These are phyloP conservation scores for Pichia sp. DNA, from an alignment of 1,139 yeast genomes.

Conservation along the genomic window DNA sequence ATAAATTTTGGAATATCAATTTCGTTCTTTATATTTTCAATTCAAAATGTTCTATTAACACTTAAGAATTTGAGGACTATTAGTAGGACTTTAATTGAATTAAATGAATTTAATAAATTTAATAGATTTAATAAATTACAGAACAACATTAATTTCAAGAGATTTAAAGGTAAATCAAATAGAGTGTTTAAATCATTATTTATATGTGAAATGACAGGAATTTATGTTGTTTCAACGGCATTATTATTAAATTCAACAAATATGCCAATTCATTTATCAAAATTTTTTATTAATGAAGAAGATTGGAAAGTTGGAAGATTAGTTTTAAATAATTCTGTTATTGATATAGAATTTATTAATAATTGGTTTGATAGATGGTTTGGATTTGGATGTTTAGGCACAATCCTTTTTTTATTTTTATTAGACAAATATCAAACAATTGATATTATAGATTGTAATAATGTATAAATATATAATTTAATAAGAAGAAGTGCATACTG, in stretches of 20 bases:
- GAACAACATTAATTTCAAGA: no score
- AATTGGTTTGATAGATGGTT: slow-evolving; percentile 76
- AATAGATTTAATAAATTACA: slow-evolving; percentile 16
- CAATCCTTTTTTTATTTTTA: slow-evolving; percentile 38
- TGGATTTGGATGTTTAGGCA: slow-evolving; percentile 48
- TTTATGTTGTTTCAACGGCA: slow-evolving; percentile 77
- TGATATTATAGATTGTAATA: neutral
- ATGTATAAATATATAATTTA: no score
- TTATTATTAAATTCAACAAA: slow-evolving; percentile 63
- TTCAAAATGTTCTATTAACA: slow-evolving; percentile 56
- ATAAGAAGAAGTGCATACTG: no score
- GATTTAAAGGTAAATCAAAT: no score
- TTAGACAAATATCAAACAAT: slow-evolving; percentile 11
- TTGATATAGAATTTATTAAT: slow-evolving; percentile 61
- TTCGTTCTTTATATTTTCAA: slow-evolving; percentile 58
- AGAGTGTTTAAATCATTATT: slow-evolving; percentile 29
- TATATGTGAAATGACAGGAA: slow-evolving; percentile 62
- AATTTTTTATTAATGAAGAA: slow-evolving; percentile 6
- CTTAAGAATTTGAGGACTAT: slow-evolving; percentile 30
- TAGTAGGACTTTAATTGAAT: slow-evolving; percentile 24
- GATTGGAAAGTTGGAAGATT: slow-evolving; percentile 19
- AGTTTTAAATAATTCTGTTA: slow-evolving; percentile 21
- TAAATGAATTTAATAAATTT: slow-evolving; percentile 16
- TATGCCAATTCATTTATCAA: slow-evolving; percentile 21
- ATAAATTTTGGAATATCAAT: slow-evolving; percentile 62